A percentile compares a stretch with the other conserved stretches of the same genome.
These are phyloP conservation scores for Capsella bursapastoris DNA, from an alignment of 345 rosid species.

Conservation along the genomic window DNA sequence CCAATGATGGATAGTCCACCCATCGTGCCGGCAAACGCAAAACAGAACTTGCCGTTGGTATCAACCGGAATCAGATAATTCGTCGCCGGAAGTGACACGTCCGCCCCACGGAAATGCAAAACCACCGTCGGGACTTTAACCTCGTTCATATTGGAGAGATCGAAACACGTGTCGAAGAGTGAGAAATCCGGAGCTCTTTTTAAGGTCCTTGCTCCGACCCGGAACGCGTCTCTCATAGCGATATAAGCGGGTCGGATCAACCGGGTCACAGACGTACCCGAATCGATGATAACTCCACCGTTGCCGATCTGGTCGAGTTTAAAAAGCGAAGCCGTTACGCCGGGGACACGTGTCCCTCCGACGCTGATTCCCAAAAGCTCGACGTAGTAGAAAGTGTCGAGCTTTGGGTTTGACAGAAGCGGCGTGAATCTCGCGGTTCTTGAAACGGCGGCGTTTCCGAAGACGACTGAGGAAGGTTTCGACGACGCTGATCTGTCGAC, in stretches of 20 bases:
- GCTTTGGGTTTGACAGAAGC: slow-evolving; percentile 72
- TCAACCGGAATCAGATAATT: slow-evolving; percentile 92
- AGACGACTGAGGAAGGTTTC: slow-evolving; percentile 77
- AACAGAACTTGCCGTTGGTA: slow-evolving; percentile 74
- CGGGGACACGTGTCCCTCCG: slow-evolving; percentile 77
- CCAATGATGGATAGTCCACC: slow-evolving; percentile 87
- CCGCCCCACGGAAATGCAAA: slow-evolving; percentile 71
- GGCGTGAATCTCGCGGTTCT: slow-evolving; percentile 82
- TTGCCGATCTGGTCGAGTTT: slow-evolving; percentile 71
- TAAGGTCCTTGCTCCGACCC: slow-evolving; percentile 51
- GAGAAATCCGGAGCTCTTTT: slow-evolving; percentile 62
- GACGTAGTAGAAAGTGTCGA: slow-evolving; percentile 91
- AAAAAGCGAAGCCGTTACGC: slow-evolving; percentile 72
- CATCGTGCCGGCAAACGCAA: slow-evolving; percentile 92
- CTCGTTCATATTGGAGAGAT: slow-evolving; percentile 62
- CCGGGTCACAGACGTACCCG: slow-evolving; percentile 87
- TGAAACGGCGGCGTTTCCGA: slow-evolving; percentile 76
- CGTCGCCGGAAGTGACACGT: slow-evolving; percentile 80
- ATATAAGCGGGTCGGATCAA: slow-evolving; percentile 73
- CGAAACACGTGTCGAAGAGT: slow-evolving; percentile 85
- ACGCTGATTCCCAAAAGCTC: slow-evolving; percentile 87
- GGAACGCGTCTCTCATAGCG: slow-evolving; percentile 71
- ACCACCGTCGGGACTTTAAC: slow-evolving; percentile 84
- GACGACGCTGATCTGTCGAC: slow-evolving; percentile 87
- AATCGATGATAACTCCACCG: slow-evolving; percentile 92